Base-by-base conservation (phyloP, 768 basidiomycete genomes). In the Tulasnella sp. region DNA sequence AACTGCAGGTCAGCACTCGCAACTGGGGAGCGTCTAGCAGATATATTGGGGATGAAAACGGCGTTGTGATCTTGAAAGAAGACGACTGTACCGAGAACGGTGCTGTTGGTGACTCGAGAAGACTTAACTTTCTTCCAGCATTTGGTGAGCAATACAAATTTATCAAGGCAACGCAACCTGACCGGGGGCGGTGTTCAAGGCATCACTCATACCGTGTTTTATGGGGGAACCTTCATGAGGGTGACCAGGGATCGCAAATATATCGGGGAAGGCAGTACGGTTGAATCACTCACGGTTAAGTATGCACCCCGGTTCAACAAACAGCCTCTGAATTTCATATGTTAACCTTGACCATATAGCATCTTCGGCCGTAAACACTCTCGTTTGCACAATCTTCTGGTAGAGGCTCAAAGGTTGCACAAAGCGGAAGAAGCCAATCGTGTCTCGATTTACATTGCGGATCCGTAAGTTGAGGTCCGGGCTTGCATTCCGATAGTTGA, bases 361-460 rank as follows among this genome's bases (percentile, higher is more conserved):
- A 74, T 83, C 33, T 53, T 80, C 53, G 66, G 73, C 2, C 69
- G 73, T 5, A 57, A 66, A 46, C 71, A 72, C 41, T 51, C 57
- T 0, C 57, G 76, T 22, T 65, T 83, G n/a, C 69, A 73, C 44
- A 57, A 69, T 8, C 64, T 84, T 6, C 64, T 84, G 4, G 56
- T 70, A 20, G 76, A 78, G 27, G 78, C 76, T 16, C 76, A 74
- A 62, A 66, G 61, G 24, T 61, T 59, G 9, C 79, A 80, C 60
- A 62, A 69, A 42, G 65, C 70, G n/a, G 71, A 74, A 4, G 69
- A 75, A 57, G 67, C 76, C 47, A 60, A 75, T 55, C 64, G 62
- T 24, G 74, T 82, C 34, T 67, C 68, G 10, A 70, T 83, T 28
- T 79, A 70, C 57, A 69, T 72, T 19, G 53, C 45, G 12, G 56